Evolutionary conservation across 345 rosid species (phyloP).

Genomic region (Anacardium occidentale): DNA sequence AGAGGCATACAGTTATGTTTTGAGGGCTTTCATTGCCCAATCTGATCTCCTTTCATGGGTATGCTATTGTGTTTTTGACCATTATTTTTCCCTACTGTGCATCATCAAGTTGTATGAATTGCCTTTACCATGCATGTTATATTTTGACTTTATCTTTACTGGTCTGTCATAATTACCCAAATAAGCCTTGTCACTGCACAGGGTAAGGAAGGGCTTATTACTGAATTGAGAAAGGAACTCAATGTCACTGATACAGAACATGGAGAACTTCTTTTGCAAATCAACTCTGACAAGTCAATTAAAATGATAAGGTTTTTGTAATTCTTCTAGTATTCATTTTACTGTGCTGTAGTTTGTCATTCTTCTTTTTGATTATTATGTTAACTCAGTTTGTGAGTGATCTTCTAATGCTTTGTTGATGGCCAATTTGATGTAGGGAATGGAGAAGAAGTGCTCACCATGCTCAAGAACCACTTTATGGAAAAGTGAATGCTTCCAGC

Average conservation of each 20-base stretch:
- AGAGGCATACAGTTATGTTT: conserved; percentile 32
- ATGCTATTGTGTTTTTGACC: not conserved
- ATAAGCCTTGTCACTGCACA: not conserved
- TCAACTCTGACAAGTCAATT: conserved; percentile 25
- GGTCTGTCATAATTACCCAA: not conserved
- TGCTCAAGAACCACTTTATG: conserved; percentile 17
- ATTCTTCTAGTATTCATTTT: not conserved
- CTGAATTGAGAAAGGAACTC: conserved; percentile 33
- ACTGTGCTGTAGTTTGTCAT: not conserved
- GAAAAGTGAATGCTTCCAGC: not conserved
- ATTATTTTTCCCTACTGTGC: not conserved
- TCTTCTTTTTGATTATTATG: not conserved
- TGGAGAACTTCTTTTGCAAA: conserved; percentile 33
- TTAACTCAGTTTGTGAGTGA: not conserved
- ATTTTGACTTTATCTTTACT: not conserved
- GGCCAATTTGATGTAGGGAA: conserved; percentile 24
- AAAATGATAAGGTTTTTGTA: conserved; percentile 35
- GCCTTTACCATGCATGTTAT: not conserved
- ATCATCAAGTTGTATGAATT: conserved; percentile 5
- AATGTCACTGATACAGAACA: conserved; percentile 33
- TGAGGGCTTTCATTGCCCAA: conserved; percentile 37
- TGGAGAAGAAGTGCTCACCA: conserved; percentile 14
- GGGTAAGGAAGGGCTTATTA: conserved; percentile 37
- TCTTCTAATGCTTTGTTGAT: not conserved
- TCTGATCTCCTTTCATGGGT: conserved; percentile 43